Evolutionary conservation across 129 eudicot genomes (phyloP).

Genomic region (Centella asiatica): DNA sequence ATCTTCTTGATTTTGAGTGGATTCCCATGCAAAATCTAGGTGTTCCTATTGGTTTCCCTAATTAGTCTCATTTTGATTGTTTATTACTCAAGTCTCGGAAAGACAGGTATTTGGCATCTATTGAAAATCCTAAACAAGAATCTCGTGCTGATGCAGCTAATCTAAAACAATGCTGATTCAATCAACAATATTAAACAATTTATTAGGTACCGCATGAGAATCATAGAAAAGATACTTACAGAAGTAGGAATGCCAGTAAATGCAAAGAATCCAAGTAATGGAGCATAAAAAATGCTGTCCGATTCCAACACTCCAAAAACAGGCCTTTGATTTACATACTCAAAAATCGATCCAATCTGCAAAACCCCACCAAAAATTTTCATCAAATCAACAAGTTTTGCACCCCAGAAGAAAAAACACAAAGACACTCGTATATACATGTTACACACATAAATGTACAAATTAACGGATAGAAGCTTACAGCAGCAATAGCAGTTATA

Average conservation of each 20-base stretch:
- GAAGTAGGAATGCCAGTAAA: conserved; percentile 87
- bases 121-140: too few species aligned
- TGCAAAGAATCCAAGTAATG: conserved; percentile 85
- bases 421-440: too few species aligned
- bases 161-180: too few species aligned
- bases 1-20: too few species aligned
- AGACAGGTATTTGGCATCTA: too few species aligned
- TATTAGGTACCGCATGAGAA: too few species aligned
- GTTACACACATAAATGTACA: neutral
- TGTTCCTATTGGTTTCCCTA: too few species aligned
- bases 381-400: neutral
- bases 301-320: conserved; percentile 79
- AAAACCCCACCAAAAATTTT: conserved; percentile 19
- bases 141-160: too few species aligned
- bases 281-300: conserved; percentile 80
- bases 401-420: neutral
- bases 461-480: conserved; percentile 15
- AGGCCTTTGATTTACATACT: conserved; percentile 77
- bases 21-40: too few species aligned
- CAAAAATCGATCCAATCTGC: conserved; percentile 92
- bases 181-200: too few species aligned
- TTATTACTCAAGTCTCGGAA: too few species aligned
- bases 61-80: too few species aligned
- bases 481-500: conserved; percentile 92
- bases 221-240: conserved; percentile 30